Evolutionary conservation across 2,329 filamentous ascomycete genomes (phyloP).

Genomic region (Thyridium curvatum): DNA sequence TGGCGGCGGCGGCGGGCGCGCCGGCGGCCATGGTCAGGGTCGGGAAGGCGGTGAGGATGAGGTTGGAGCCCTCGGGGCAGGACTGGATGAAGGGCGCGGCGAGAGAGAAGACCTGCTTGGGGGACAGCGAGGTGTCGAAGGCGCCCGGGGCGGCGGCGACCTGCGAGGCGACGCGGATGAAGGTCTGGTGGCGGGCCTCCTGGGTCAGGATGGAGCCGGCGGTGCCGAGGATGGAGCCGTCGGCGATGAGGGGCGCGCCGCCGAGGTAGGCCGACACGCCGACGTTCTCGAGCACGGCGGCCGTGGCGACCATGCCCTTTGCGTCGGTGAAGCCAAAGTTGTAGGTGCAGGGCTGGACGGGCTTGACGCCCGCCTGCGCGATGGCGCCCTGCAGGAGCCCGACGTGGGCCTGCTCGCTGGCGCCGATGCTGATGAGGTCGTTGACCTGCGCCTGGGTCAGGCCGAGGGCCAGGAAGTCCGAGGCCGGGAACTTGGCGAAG

Average conservation of each 20-base stretch:
- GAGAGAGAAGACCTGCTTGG: slow-evolving; percentile 65
- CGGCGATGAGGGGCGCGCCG: slow-evolving; percentile 58
- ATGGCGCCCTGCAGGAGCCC: slow-evolving; percentile 53
- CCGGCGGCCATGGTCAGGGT: slow-evolving; percentile 43
- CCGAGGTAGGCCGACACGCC: slow-evolving; percentile 71
- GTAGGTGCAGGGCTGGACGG: slow-evolving; percentile 65
- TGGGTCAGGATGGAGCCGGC: slow-evolving; percentile 67
- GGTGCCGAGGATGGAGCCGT: slow-evolving; percentile 53
- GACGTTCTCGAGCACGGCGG: slow-evolving; percentile 64
- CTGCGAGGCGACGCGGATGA: slow-evolving; percentile 56
- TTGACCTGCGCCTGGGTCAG: slow-evolving; percentile 46
- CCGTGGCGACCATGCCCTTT: slow-evolving; percentile 61
- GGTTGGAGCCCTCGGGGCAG: slow-evolving; percentile 60
- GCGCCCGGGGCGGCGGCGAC: slow-evolving; percentile 57
- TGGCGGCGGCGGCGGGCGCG: slow-evolving; percentile 28
- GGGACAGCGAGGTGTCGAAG: slow-evolving; percentile 64
- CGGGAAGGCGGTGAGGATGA: slow-evolving; percentile 59
- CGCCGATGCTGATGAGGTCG: slow-evolving; percentile 55
- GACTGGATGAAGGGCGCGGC: slow-evolving; percentile 66
- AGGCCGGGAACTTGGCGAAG: slow-evolving; percentile 58
- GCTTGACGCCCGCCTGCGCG: slow-evolving; percentile 54
- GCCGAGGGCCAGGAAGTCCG: slow-evolving; percentile 59
- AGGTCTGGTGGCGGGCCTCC: slow-evolving; percentile 68
- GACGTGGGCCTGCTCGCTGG: slow-evolving; percentile 59
- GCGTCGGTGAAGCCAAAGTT: slow-evolving; percentile 65